A percentile compares a stretch with the other conserved stretches of the same genome.
These are phyloP conservation scores for Candida pseudoglaebosa DNA, from an alignment of 805 yeast species.

Conservation along the genomic window DNA sequence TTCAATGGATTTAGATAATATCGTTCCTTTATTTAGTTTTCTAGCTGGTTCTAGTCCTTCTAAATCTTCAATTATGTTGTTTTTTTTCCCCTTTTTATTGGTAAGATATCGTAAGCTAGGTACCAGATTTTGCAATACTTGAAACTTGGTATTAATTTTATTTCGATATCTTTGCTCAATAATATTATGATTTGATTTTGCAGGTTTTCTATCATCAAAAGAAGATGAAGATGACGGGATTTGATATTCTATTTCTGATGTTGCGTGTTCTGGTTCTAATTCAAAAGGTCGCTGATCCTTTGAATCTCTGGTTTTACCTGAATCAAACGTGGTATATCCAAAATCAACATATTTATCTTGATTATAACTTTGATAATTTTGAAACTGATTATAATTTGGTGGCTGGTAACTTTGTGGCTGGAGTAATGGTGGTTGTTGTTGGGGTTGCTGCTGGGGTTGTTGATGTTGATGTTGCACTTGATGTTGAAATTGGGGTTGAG, in stretches of 20 bases:
- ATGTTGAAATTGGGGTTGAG: not conserved
- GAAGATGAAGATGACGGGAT: not conserved
- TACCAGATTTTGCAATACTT: conserved; percentile 34
- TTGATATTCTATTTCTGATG: conserved; percentile 1
- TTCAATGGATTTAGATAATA: conserved; percentile 73
- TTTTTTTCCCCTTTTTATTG: conserved; percentile 16
- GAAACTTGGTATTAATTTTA: conserved; percentile 39
- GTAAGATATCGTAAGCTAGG: conserved; percentile 35
- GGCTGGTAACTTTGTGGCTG: not conserved
- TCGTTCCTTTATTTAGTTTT: conserved; percentile 74
- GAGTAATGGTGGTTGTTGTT: conserved; percentile 1
- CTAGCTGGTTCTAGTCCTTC: conserved; percentile 76
- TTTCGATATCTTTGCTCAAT: conserved; percentile 42
- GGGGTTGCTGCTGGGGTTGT: too few relatives aligned
- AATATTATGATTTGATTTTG: conserved; percentile 35
- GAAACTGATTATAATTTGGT: conserved; percentile 1
- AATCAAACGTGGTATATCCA: too few relatives aligned
- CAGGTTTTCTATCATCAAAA: not conserved
- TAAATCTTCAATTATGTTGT: conserved; percentile 32
- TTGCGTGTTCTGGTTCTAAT: too few relatives aligned
- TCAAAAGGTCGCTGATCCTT: too few relatives aligned
- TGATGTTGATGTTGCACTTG: not conserved
- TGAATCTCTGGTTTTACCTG: too few relatives aligned
- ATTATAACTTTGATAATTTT: not conserved
- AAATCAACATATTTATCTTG: not conserved